phyloP scores from a whole-genome alignment of 192 early-diverging fungal species.

The Coemansia sp. region DNA sequence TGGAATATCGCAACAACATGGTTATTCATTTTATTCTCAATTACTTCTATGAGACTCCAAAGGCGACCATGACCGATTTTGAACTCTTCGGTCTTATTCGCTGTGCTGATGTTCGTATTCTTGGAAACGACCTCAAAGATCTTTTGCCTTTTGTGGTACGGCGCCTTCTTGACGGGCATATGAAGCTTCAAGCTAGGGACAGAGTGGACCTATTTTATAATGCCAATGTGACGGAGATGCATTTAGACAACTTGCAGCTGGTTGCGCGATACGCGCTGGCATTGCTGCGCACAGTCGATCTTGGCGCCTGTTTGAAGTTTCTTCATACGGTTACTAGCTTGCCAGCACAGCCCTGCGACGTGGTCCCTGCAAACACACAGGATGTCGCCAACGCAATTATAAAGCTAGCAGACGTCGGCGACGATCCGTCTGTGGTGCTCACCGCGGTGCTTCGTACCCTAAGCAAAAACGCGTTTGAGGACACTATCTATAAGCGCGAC shows the following conservation, averaged over 20 bases:
- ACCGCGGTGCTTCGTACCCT: slow-evolving; percentile 3
- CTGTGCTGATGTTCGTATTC: slow-evolving; percentile 14
- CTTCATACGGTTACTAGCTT: slow-evolving; percentile 21
- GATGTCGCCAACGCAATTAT: slow-evolving; percentile 4
- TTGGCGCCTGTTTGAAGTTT: slow-evolving; percentile 8
- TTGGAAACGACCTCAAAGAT: slow-evolving; percentile 17
- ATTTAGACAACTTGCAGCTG: slow-evolving; percentile 13
- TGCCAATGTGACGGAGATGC: background rate
- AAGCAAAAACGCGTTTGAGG: slow-evolving; percentile 10
- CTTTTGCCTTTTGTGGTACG: slow-evolving; percentile 27
- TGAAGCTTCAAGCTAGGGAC: background rate
- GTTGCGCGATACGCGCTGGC: slow-evolving; percentile 27
- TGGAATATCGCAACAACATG: slow-evolving; percentile 25
- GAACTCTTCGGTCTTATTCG: slow-evolving; percentile 29
- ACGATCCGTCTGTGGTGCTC: background rate
- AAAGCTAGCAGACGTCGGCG: background rate
- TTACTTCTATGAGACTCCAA: slow-evolving; percentile 18
- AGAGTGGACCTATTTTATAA: slow-evolving; percentile 17
- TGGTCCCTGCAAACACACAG: slow-evolving; percentile 2
- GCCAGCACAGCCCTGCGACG: slow-evolving; percentile 17
- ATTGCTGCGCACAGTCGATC: slow-evolving; percentile 9
- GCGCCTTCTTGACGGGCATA: slow-evolving; percentile 7
- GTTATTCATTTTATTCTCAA: slow-evolving; percentile 9
- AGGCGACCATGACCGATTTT: slow-evolving; percentile 13
- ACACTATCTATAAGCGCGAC: background rate